These are phyloP conservation scores for Juncus effusus DNA, from an alignment of 176 grass and related monocot genomes.

Conservation along the genomic window DNA sequence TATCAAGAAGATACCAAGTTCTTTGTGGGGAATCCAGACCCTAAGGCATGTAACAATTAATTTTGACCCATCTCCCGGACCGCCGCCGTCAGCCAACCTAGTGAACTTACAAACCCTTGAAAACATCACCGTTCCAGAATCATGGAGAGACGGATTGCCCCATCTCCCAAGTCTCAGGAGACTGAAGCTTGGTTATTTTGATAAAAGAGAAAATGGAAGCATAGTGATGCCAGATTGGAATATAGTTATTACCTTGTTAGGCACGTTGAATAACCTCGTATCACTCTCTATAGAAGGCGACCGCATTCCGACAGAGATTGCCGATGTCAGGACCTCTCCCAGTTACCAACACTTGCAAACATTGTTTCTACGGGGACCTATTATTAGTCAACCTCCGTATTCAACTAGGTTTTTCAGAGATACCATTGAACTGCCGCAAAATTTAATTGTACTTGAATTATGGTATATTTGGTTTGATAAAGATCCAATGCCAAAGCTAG, in stretches of 20 bases:
- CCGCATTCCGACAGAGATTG: neutral
- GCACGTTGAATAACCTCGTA: no score
- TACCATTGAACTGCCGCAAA: no score
- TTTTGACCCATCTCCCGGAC: neutral
- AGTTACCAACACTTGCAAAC: neutral
- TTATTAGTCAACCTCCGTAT: no score
- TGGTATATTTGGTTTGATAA: no score
- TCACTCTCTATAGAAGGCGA: neutral
- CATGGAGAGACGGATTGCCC: neutral
- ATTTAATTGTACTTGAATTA: no score
- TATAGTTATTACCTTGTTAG: no score
- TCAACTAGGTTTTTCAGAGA: no score
- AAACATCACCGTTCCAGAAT: neutral
- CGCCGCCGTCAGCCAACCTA: no score
- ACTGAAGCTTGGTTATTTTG: neutral
- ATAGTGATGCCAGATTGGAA: neutral
- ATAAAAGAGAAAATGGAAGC: no score
- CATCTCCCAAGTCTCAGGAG: neutral
- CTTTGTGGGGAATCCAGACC: neutral
- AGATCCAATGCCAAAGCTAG: slow-evolving; percentile 1
- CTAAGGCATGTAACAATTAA: neutral
- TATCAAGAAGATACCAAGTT: neutral
- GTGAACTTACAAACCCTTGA: neutral
- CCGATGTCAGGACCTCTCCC: neutral
- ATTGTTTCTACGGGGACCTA: no score